Percentiles rank a stretch among this genome's conserved stretches.
phyloP scores from a whole-genome alignment of 192 early-diverging fungal genomes.

The Podila clonocystis region DNA sequence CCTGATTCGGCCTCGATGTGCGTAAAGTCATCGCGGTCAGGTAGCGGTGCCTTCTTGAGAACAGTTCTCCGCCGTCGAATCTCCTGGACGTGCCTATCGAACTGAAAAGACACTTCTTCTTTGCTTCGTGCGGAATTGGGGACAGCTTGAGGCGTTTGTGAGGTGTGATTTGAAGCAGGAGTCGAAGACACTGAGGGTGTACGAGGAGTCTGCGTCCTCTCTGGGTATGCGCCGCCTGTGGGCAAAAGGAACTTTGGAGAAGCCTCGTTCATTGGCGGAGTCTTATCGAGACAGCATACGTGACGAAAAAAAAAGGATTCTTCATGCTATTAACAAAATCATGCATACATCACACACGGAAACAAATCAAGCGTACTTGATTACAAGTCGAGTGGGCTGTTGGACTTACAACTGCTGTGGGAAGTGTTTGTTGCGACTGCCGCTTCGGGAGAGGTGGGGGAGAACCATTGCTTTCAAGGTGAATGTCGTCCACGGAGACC shows the following conservation, averaged over 20 bases:
- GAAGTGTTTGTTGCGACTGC: background rate
- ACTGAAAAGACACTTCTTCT: slow-evolving; percentile 41
- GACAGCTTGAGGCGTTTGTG: background rate
- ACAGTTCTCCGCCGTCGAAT: slow-evolving; percentile 39
- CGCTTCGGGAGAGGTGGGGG: slow-evolving; percentile 24
- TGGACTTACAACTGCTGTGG: slow-evolving; percentile 15
- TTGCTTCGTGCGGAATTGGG: slow-evolving; percentile 9
- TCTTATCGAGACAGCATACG: slow-evolving; percentile 1
- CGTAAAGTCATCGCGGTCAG: slow-evolving; percentile 32
- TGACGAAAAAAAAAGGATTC: background rate
- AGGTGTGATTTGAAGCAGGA: background rate
- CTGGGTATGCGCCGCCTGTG: slow-evolving; percentile 13
- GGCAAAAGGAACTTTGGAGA: background rate
- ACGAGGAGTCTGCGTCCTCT: background rate
- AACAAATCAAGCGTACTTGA: too few species aligned
- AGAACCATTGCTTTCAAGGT: background rate
- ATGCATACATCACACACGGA: too few species aligned
- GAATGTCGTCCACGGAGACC: background rate
- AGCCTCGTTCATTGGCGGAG: slow-evolving; percentile 10
- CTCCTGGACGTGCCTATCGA: slow-evolving; percentile 48
- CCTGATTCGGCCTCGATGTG: slow-evolving; percentile 32
- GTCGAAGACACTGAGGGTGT: background rate
- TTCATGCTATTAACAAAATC: too few species aligned
- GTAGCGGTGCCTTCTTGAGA: slow-evolving; percentile 10
- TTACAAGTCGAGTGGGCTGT: background rate